Conservation (phyloP, 2,329 filamentous ascomycete genomes). For the Tympanopsis confertula region DNA sequence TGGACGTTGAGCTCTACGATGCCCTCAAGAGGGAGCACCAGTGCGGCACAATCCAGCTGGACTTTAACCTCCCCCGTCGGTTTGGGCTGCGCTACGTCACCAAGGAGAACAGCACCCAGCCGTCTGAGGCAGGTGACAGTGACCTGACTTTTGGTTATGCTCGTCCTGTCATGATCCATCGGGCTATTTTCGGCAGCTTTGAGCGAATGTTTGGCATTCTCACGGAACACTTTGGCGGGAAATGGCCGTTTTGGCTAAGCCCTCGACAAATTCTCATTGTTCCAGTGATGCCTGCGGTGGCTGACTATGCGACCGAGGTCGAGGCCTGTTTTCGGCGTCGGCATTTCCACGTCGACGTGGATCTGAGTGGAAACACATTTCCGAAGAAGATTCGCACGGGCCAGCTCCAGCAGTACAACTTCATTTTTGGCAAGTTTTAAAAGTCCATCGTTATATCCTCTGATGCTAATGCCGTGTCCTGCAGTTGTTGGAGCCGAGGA, state of each 20-base stretch:
- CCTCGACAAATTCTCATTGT: conserved; percentile 35
- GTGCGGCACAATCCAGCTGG: conserved; percentile 59
- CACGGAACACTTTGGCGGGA: conserved; percentile 35
- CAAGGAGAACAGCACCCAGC: conserved; percentile 28
- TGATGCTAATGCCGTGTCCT: conserved; percentile 7
- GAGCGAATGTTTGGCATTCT: conserved; percentile 37
- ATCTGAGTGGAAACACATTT: conserved; percentile 33
- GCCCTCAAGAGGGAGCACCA: conserved; percentile 55
- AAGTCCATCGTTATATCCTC: not conserved
- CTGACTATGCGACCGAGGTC: conserved; percentile 33
- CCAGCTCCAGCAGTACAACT: conserved; percentile 34
- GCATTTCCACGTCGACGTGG: conserved; percentile 32
- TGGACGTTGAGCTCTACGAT: conserved; percentile 59
- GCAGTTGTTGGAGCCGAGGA: conserved; percentile 51
- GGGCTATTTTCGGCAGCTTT: conserved; percentile 35
- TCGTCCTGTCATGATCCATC: conserved; percentile 36
- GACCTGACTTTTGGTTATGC: conserved; percentile 26
- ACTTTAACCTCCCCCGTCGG: conserved; percentile 56
- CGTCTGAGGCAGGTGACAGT: conserved; percentile 9
- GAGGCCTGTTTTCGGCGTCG: conserved; percentile 27
- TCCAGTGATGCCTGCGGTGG: conserved; percentile 32
- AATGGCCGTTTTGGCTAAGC: conserved; percentile 39
- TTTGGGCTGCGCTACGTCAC: conserved; percentile 60
- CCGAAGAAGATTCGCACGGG: conserved; percentile 37
- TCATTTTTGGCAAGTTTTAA: conserved; percentile 29